Conservation (phyloP, 495 filamentous ascomycete genomes). For the Penicillium lividum region DNA sequence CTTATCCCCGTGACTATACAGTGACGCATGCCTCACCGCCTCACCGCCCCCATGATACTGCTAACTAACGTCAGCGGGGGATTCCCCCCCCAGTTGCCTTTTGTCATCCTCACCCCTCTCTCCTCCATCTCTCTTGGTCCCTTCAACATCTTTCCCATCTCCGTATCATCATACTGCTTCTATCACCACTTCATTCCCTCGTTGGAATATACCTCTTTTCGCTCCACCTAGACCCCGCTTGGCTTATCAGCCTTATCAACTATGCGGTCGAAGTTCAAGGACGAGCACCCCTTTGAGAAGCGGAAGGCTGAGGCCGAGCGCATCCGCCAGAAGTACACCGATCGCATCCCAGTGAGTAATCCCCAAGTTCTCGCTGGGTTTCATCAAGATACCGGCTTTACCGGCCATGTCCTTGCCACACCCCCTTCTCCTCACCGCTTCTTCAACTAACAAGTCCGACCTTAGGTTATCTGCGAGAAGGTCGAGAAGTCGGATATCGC, state of each 20-base stretch:
- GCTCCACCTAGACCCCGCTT: constrained; percentile 29
- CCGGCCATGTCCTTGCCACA: not conserved
- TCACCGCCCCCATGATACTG: constrained; percentile 43
- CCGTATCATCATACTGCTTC: not conserved
- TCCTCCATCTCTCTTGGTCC: constrained; percentile 19
- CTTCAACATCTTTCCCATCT: constrained; percentile 22
- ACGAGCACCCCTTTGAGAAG: constrained; percentile 99
- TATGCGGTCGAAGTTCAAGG: constrained; percentile 99
- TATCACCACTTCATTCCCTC: not conserved
- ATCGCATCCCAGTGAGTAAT: constrained; percentile 91
- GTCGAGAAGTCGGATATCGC: constrained; percentile 99
- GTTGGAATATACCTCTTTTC: constrained; percentile 9
- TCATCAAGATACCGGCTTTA: not conserved
- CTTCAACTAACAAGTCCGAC: constrained; percentile 35
- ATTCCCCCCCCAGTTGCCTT: constrained; percentile 16
- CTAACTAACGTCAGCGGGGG: constrained; percentile 36
- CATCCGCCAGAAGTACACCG: constrained; percentile 97
- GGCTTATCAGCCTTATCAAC: constrained; percentile 33
- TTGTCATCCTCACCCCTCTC: constrained; percentile 35
- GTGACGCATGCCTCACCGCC: constrained; percentile 20
- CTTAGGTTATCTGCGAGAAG: constrained; percentile 98
- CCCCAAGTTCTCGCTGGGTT: not conserved
- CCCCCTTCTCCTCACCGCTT: constrained; percentile 38
- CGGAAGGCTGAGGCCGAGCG: constrained; percentile 97
- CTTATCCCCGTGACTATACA: constrained; percentile 18